Percentiles rank a stretch among this genome's conserved stretches.
These are phyloP conservation scores for Phlebopus sp. DNA, from an alignment of 1,284 basidiomycete genomes.

Conservation along the genomic window DNA sequence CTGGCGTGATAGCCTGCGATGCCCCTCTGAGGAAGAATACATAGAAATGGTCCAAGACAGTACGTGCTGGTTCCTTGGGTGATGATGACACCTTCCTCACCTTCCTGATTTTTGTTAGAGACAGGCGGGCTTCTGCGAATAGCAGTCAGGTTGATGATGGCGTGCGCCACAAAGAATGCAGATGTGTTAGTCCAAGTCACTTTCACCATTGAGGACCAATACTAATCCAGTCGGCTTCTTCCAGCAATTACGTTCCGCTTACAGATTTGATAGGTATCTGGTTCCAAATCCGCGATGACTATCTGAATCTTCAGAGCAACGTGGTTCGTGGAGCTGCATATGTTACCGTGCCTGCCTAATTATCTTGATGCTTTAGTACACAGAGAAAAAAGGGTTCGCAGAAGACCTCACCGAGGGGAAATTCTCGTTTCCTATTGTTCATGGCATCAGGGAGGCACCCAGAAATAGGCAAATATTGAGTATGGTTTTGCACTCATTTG, in stretches of 20 bases:
- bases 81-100: neutral
- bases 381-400: conserved; percentile 88
- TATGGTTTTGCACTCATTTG: conserved; percentile 38
- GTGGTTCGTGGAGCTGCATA: conserved; percentile 45
- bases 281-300: conserved; percentile 97
- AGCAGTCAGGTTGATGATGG: conserved; percentile 95
- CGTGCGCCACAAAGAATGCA: conserved; percentile 61
- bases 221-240: neutral
- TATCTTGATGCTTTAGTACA: conserved; percentile 53
- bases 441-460: conserved; percentile 76
- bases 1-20: conserved; percentile 76
- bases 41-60: conserved; percentile 83
- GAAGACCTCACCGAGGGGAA: conserved; percentile 96
- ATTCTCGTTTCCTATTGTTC: conserved; percentile 93
- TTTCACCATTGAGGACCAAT: neutral
- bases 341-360: neutral
- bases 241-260: conserved; percentile 85
- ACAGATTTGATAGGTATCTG: conserved; percentile 91
- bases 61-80: conserved; percentile 36
- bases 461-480: conserved; percentile 80
- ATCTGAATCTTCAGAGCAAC: conserved; percentile 89
- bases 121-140: conserved; percentile 93
- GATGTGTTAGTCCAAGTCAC: conserved; percentile 51
- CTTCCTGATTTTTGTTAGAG: conserved; percentile 50
- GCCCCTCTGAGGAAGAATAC: conserved; percentile 82